Conservation (phyloP, 2,329 filamentous ascomycete species). For the Colletotrichum plurivorum region DNA sequence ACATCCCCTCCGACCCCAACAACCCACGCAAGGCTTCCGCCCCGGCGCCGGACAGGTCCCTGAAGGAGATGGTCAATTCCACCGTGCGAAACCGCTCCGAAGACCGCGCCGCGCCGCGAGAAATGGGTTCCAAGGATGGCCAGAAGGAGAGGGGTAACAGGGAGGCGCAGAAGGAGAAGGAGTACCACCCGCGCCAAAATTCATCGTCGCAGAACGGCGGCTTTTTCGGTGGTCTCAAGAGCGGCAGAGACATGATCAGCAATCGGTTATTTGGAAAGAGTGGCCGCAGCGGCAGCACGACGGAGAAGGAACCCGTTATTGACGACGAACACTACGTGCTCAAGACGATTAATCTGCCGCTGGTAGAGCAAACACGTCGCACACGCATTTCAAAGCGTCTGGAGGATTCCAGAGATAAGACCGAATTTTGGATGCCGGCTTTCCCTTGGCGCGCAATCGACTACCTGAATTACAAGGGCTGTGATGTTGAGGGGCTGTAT, state of each 20-base stretch:
- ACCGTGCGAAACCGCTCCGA: constrained; percentile 79
- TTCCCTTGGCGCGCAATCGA: constrained; percentile 97
- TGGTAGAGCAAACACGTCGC: constrained; percentile 90
- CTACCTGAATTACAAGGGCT: constrained; percentile 94
- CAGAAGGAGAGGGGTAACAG: constrained; percentile 61
- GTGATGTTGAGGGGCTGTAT: constrained; percentile 94
- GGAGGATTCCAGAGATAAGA: constrained; percentile 92
- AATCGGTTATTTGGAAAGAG: constrained; percentile 88
- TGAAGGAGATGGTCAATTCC: constrained; percentile 77
- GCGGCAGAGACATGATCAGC: constrained; percentile 83
- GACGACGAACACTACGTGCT: constrained; percentile 89
- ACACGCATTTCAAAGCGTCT: constrained; percentile 93
- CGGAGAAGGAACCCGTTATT: constrained; percentile 73
- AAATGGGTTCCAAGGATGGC: constrained; percentile 59
- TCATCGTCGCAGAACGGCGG: constrained; percentile 72
- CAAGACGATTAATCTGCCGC: constrained; percentile 86
- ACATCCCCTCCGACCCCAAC: constrained; percentile 48
- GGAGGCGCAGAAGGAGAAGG: constrained; percentile 29
- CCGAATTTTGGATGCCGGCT: constrained; percentile 98
- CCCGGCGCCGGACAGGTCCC: constrained; percentile 74
- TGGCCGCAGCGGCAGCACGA: constrained; percentile 78
- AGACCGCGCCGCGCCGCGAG: constrained; percentile 70
- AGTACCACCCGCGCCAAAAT: constrained; percentile 60
- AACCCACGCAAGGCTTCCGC: constrained; percentile 74
- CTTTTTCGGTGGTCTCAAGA: constrained; percentile 82